A percentile compares a stretch with the other conserved stretches of the same genome.
Conservation (phyloP, 805 yeast genomes). For the Starmerella kuoi region DNA sequence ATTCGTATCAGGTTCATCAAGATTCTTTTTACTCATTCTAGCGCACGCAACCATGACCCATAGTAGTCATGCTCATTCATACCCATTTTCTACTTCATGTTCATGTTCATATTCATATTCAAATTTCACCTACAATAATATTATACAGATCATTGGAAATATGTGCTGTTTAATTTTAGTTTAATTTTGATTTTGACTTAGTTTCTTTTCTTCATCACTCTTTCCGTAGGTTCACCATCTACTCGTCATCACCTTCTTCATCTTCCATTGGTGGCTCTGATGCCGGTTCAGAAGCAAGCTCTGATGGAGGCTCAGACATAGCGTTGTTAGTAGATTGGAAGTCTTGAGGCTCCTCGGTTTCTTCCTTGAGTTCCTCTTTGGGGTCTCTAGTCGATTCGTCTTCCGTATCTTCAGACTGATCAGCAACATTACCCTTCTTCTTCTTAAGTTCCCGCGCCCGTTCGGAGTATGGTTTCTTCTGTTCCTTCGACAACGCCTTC, state of each 20-base stretch:
- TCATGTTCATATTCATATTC: too few species aligned
- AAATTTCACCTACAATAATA: too few species aligned
- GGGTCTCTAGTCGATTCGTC: constrained; percentile 1
- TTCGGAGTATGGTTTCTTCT: constrained; percentile 20
- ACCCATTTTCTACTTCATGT: too few species aligned
- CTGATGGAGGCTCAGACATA: not conserved
- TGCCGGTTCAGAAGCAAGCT: not conserved
- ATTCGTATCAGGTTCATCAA: too few species aligned
- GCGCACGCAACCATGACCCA: too few species aligned
- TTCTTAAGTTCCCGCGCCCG: constrained; percentile 16
- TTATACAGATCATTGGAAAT: too few species aligned
- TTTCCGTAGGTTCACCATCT: not conserved
- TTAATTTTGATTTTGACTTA: too few species aligned
- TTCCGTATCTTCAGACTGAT: constrained; percentile 13
- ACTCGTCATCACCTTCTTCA: too few species aligned
- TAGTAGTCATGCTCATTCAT: too few species aligned
- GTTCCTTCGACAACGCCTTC: constrained; percentile 45
- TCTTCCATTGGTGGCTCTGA: not conserved
- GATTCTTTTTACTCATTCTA: too few species aligned
- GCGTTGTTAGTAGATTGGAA: not conserved
- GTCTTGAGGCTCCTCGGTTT: constrained; percentile 11
- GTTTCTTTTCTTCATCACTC: too few species aligned
- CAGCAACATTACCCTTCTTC: constrained; percentile 9
- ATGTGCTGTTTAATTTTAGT: too few species aligned
- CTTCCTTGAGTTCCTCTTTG: constrained; percentile 9